Base-by-base conservation (phyloP, 148 eudicot genomes). In the Diospyros kaki region DNA sequence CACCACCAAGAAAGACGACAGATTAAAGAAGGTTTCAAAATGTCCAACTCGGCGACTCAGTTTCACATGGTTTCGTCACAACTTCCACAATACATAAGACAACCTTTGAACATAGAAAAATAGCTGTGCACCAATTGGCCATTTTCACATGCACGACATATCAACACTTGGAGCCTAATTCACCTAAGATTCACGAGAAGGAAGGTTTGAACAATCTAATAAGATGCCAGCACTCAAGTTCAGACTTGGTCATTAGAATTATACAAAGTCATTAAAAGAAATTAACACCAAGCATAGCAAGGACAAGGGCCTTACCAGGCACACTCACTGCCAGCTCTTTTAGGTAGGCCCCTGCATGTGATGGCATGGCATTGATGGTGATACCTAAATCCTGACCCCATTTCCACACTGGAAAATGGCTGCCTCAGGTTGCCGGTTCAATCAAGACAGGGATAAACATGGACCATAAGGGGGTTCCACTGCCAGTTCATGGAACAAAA, bases 281-380 rank as follows among this genome's bases (percentile, higher is more conserved):
- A 48, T 48, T 6, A 10, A 53, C 48, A 17, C 1, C 42, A 14
- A 9, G 28, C 64, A 60, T 18, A 17, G 60, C 11, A 38, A 60
- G 64, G 64, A 60, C 64, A 18, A 60, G 10, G 1, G 3, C 6
- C 9, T 60, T 6, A 60, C 9, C 2, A 10, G 44, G 46, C 17
- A 46, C 9, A 67, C 8, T 13, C 41, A 18, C 55, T 46, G 71
- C 71, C 71, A 67, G 54, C 67, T 64, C 9, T 5, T 4, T 4
- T 41, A 1, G 15, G 52, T 9, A 54, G 48, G 48, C 9, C 6
- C 18, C 51, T 28, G 28, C 28, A 28, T 28, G 28, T 28, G 28
- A 45, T 48, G 42, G 9, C 39, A 41, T 17, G 71, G 72, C 59
- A 69, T 53, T 69, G 72, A 69, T 52, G 59, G 17, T 53, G 72